phyloP scores from a whole-genome alignment of 345 rosid species.

The Raphanus sativus region DNA sequence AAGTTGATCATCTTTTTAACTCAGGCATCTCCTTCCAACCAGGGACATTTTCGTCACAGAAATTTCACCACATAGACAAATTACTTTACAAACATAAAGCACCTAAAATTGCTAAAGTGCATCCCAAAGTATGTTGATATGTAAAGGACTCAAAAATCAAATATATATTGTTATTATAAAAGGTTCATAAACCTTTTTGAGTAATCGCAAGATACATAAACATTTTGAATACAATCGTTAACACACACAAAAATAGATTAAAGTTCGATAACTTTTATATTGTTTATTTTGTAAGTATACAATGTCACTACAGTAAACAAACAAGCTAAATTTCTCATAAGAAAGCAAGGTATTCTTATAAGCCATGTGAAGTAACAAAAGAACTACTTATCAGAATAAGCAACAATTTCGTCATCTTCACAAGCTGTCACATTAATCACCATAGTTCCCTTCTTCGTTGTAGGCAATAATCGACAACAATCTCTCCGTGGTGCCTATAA shows the following conservation, averaged over 20 bases:
- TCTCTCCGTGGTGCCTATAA: slow-evolving; percentile 52
- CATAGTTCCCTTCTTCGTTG: slow-evolving; percentile 40
- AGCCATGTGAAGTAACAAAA: background rate
- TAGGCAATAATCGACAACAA: slow-evolving; percentile 47
- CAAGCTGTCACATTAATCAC: slow-evolving; percentile 46
- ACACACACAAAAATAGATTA: background rate
- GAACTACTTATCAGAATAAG: slow-evolving; percentile 32
- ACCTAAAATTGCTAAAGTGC: no score
- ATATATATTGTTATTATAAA: no score
- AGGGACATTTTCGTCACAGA: no score
- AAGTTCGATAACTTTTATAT: background rate
- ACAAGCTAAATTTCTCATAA: background rate
- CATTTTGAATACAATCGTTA: background rate
- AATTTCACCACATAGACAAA: no score
- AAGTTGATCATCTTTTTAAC: no score
- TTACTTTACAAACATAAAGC: no score
- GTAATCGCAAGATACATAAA: background rate
- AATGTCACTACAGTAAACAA: slow-evolving; percentile 6
- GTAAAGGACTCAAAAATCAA: no score
- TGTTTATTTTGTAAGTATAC: background rate
- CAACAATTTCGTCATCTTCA: slow-evolving; percentile 45
- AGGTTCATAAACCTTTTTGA: background rate
- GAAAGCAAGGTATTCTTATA: background rate
- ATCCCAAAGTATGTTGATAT: no score
- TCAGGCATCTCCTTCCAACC: no score